Conservation (phyloP, 306 rosid species). For the Malus orientalis region DNA sequence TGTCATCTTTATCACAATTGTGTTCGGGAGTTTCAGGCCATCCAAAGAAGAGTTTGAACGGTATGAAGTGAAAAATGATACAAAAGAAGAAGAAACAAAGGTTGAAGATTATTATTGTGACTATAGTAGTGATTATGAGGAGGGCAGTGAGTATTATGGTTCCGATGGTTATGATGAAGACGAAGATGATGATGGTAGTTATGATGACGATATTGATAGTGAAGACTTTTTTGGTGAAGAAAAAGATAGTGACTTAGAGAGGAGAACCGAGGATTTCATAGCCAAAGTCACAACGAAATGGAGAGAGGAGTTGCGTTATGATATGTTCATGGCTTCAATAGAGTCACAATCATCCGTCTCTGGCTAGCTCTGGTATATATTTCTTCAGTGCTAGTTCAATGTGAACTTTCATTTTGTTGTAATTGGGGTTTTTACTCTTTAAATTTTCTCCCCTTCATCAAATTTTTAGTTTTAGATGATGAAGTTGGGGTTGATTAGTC, state of each 20-base stretch:
- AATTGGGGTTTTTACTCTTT: neutral
- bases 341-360: slow-evolving; percentile 6
- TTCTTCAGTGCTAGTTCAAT: neutral
- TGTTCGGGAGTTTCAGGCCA: slow-evolving; percentile 9
- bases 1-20: slow-evolving; percentile 8
- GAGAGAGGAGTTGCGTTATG: slow-evolving; percentile 23
- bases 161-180: slow-evolving; percentile 31
- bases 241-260: slow-evolving; percentile 7
- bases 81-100: neutral
- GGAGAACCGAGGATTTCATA: slow-evolving; percentile 32
- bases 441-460: neutral
- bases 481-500: neutral
- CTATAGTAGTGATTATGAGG: neutral
- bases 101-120: neutral
- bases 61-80: neutral
- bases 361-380: neutral
- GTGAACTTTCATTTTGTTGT: neutral
- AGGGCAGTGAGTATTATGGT: neutral
- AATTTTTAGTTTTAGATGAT: neutral
- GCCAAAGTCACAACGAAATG: slow-evolving; percentile 18
- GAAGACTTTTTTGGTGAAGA: slow-evolving; percentile 10
- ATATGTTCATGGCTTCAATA: neutral
- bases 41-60: neutral
- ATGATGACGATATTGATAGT: neutral
- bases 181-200: slow-evolving; percentile 5